These are phyloP conservation scores for Rhizophagus prolifer DNA, from an alignment of 192 early-diverging fungal species.

Conservation along the genomic window DNA sequence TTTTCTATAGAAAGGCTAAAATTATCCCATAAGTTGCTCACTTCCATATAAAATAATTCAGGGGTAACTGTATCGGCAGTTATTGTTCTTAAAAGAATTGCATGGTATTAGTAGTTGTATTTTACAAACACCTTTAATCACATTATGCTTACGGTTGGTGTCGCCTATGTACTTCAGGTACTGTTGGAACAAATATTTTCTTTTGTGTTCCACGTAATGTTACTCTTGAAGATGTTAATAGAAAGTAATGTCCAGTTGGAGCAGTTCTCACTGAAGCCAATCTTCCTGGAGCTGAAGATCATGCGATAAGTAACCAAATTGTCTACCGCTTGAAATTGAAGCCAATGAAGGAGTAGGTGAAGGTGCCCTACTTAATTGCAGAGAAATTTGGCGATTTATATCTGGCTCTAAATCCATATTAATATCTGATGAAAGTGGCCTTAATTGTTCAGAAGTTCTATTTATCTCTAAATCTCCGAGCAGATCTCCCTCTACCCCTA, in stretches of 20 bases:
- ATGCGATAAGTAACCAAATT: conserved; percentile 8
- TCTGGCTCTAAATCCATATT: not conserved
- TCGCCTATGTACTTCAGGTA: conserved; percentile 2
- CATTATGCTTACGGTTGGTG: conserved; percentile 14
- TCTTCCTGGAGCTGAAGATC: conserved; percentile 19
- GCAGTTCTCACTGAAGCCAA: conserved; percentile 3
- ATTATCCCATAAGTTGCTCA: not conserved
- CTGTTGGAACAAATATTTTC: conserved; percentile 7
- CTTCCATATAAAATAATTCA: not conserved
- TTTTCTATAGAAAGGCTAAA: not conserved
- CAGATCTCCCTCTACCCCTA: too few relatives aligned
- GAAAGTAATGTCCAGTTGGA: conserved; percentile 16
- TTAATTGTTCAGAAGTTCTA: not conserved
- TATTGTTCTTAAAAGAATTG: conserved; percentile 5
- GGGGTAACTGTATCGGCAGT: not conserved
- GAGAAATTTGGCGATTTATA: not conserved
- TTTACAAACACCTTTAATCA: not conserved
- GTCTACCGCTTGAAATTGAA: not conserved
- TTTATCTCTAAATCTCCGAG: not conserved
- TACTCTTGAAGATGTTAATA: conserved; percentile 23
- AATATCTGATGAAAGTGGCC: not conserved
- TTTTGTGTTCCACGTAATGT: conserved; percentile 16
- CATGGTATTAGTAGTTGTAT: too few relatives aligned
- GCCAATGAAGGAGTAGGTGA: conserved; percentile 8
- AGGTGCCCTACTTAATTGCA: not conserved